Evolutionary conservation across 2,329 filamentous ascomycete genomes (phyloP).

Genomic region (Akanthomyces lecanii): DNA sequence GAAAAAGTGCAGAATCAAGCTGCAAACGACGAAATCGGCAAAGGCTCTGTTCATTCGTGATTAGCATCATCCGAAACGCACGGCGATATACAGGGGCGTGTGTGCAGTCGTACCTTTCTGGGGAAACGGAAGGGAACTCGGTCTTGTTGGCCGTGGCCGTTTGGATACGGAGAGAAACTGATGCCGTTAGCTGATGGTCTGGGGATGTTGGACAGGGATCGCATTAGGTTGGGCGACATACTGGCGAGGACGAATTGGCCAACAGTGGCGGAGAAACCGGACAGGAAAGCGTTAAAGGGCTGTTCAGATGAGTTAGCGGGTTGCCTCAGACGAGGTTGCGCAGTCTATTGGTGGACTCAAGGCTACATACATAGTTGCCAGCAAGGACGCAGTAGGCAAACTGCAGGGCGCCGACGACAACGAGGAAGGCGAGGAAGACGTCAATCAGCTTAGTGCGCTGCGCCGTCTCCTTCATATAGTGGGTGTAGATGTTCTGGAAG

Average conservation of each 20-base stretch:
- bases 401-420: slow-evolving; percentile 81
- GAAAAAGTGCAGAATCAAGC: slow-evolving; percentile 95
- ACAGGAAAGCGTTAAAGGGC: slow-evolving; percentile 98
- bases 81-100: background rate
- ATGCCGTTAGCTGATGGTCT: slow-evolving; percentile 7
- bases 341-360: background rate
- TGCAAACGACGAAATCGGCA: slow-evolving; percentile 92
- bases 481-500: slow-evolving; percentile 64
- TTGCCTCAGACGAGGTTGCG: background rate
- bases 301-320: slow-evolving; percentile 36
- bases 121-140: slow-evolving; percentile 72
- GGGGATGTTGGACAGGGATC: background rate
- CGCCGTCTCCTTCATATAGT: slow-evolving; percentile 76
- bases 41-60: slow-evolving; percentile 63
- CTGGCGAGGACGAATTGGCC: slow-evolving; percentile 97
- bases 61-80: background rate
- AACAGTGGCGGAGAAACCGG: slow-evolving; percentile 89
- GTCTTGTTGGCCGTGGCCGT: slow-evolving; percentile 77
- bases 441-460: slow-evolving; percentile 92
- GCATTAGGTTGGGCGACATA: slow-evolving; percentile 36
- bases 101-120: slow-evolving; percentile 62
- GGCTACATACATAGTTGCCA: slow-evolving; percentile 83
- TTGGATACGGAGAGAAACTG: slow-evolving; percentile 80
- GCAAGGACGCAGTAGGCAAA: slow-evolving; percentile 89
- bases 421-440: slow-evolving; percentile 82